Conservation (phyloP, 768 basidiomycete genomes). For the Pholiota conissans region DNA sequence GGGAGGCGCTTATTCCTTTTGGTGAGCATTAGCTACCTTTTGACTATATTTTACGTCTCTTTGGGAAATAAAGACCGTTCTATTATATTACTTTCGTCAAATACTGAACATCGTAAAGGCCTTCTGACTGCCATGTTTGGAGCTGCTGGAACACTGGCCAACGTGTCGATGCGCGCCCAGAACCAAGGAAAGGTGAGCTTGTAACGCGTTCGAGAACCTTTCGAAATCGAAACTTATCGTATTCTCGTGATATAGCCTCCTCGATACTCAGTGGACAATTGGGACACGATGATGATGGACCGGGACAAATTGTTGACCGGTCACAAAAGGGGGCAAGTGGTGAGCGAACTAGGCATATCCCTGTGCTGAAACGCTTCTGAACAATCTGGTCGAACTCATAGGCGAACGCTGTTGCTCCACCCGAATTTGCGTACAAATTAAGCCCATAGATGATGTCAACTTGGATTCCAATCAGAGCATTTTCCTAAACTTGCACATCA, state of each 20-base stretch:
- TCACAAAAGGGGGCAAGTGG: constrained; percentile 81
- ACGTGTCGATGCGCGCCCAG: constrained; percentile 72
- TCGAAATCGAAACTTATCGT: background rate
- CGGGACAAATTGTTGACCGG: constrained; percentile 89
- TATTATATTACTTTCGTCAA: too few species aligned
- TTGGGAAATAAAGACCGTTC: too few species aligned
- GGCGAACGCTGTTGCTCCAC: constrained; percentile 69
- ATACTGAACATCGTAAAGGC: constrained; percentile 42
- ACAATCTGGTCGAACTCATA: constrained; percentile 25
- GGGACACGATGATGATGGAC: constrained; percentile 97
- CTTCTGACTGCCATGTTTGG: constrained; percentile 88
- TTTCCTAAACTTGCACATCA: background rate
- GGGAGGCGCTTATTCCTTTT: constrained; percentile 96
- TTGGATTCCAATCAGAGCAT: background rate
- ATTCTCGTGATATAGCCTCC: constrained; percentile 55
- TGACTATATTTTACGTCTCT: too few species aligned
- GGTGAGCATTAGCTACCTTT: too few species aligned
- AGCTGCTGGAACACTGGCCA: constrained; percentile 85
- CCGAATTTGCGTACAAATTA: constrained; percentile 70
- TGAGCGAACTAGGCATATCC: constrained; percentile 39
- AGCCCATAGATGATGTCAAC: background rate
- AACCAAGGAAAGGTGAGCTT: constrained; percentile 84
- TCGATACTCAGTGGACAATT: constrained; percentile 82
- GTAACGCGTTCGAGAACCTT: background rate
- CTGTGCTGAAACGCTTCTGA: background rate